phyloP scores from a whole-genome alignment of 2,329 filamentous ascomycete species.

The Claviceps paspali region DNA sequence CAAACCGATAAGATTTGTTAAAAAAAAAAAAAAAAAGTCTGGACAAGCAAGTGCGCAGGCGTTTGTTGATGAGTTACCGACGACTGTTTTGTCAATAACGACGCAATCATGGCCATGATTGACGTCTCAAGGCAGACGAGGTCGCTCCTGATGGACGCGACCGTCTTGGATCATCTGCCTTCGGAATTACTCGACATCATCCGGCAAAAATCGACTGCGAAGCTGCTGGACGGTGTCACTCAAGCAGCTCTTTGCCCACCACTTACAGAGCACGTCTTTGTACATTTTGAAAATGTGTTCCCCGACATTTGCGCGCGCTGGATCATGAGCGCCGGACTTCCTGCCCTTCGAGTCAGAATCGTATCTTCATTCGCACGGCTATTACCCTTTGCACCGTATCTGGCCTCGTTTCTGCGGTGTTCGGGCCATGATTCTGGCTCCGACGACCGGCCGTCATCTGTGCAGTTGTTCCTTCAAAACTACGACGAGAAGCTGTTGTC shows the following conservation, averaged over 20 bases:
- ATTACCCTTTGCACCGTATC: slow-evolving; percentile 65
- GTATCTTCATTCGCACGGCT: slow-evolving; percentile 66
- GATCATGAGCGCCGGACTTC: slow-evolving; percentile 35
- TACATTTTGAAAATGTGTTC: slow-evolving; percentile 59
- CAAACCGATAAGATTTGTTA: slow-evolving; percentile 20
- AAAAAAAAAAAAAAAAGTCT: slow-evolving; percentile 23
- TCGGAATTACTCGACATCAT: slow-evolving; percentile 54
- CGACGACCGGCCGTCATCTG: slow-evolving; percentile 8
- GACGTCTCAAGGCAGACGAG: slow-evolving; percentile 39
- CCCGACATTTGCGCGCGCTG: slow-evolving; percentile 74
- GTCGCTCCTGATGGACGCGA: slow-evolving; percentile 39
- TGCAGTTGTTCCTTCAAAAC: slow-evolving; percentile 16
- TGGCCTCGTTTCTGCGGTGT: slow-evolving; percentile 56
- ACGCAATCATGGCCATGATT: slow-evolving; percentile 36
- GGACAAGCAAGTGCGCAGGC: neutral
- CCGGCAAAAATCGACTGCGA: slow-evolving; percentile 43
- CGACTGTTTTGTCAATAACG: slow-evolving; percentile 13
- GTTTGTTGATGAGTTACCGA: too few species aligned
- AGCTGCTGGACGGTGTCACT: slow-evolving; percentile 58
- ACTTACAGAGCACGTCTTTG: slow-evolving; percentile 59
- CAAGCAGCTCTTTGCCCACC: slow-evolving; percentile 51
- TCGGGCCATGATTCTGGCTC: slow-evolving; percentile 4
- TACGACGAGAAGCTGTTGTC: slow-evolving; percentile 15
- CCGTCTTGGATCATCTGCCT: slow-evolving; percentile 46
- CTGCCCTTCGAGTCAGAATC: slow-evolving; percentile 25